Base-by-base conservation (phyloP, 768 basidiomycete genomes). In the Trametes cinnabarina region DNA sequence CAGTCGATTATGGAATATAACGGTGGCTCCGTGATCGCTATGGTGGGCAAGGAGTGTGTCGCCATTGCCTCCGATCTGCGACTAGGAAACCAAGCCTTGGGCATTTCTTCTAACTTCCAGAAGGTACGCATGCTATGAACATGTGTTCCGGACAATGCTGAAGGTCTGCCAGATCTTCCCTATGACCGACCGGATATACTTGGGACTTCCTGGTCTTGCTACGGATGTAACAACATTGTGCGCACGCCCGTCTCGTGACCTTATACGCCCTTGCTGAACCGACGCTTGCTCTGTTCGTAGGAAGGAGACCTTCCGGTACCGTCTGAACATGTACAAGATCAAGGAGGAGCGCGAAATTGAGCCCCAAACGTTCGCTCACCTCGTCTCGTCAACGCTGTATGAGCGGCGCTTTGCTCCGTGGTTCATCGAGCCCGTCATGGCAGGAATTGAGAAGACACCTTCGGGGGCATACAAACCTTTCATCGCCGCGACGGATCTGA, bases 311-410 rank as follows among this genome's bases (percentile, higher is more conserved):
- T 88, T 98, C 69, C 87, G 97, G 51, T 95, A 89, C 76, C 83
- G 94, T 63, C 89, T 96, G 57, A 99, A 99, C 78, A 95, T 98
- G 92, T 98, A 98, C 76, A 91, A 92, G 30, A 98, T 99, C 81
- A 99, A 99, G 74, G 96, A 99, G 74, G 96, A 97, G 70, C 85
- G 96, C 62, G 88, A 96, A 69, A 97, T 99, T 67, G 87, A 92
- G 65, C 97, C 97, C 42, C 88, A 94, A 78, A 93, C 94, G 7
- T 98, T 98, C 73, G 90, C 94, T 25, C 94, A 94, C 69, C 87
- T 99, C 62, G 89, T 98, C 60, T 93, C 92, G 41, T 94, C 92
- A 51, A 96, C 95, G 20, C 82, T 99, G 15, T 99, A 98, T 73
- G 94, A 98, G 74, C 86, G 85, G 69, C 85, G 97, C 73, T 99